Percentiles rank a stretch among this genome's conserved stretches.
Conservation (phyloP, 2,329 filamentous ascomycete species). For the Leptographium galeiforme region DNA sequence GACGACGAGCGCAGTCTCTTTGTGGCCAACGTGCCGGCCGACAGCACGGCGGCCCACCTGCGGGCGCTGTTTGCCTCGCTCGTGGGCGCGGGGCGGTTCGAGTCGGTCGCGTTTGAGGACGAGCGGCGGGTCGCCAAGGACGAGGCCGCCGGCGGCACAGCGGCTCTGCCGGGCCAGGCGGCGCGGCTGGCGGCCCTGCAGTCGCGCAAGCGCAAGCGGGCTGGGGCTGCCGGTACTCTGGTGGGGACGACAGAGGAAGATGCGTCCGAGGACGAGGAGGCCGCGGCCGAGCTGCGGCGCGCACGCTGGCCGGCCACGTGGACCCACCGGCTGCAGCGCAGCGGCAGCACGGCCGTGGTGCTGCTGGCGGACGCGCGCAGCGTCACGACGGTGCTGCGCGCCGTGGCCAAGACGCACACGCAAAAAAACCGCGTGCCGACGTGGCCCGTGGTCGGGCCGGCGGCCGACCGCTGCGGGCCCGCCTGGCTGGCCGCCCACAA, state of each 20-base stretch:
- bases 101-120: slow-evolving; percentile 62
- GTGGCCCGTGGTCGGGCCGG: background rate
- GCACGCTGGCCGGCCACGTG: slow-evolving; percentile 52
- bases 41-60: slow-evolving; percentile 67
- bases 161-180: slow-evolving; percentile 28
- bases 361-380: slow-evolving; percentile 74
- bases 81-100: slow-evolving; percentile 65
- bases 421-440: slow-evolving; percentile 23
- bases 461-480: slow-evolving; percentile 34
- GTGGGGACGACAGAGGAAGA: slow-evolving; percentile 3
- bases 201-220: slow-evolving; percentile 37
- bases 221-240: slow-evolving; percentile 9
- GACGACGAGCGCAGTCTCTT: slow-evolving; percentile 73
- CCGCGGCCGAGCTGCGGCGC: slow-evolving; percentile 22
- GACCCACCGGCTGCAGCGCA: slow-evolving; percentile 55
- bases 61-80: slow-evolving; percentile 61
- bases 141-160: slow-evolving; percentile 12
- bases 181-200: slow-evolving; percentile 23
- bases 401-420: slow-evolving; percentile 49
- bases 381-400: slow-evolving; percentile 63
- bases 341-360: slow-evolving; percentile 68
- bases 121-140: slow-evolving; percentile 27
- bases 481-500: slow-evolving; percentile 53
- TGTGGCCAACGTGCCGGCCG: slow-evolving; percentile 76
- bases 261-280: slow-evolving; percentile 42